phyloP scores from a whole-genome alignment of 2,329 filamentous ascomycete genomes.

The Aspergillus pseudoterreus region DNA sequence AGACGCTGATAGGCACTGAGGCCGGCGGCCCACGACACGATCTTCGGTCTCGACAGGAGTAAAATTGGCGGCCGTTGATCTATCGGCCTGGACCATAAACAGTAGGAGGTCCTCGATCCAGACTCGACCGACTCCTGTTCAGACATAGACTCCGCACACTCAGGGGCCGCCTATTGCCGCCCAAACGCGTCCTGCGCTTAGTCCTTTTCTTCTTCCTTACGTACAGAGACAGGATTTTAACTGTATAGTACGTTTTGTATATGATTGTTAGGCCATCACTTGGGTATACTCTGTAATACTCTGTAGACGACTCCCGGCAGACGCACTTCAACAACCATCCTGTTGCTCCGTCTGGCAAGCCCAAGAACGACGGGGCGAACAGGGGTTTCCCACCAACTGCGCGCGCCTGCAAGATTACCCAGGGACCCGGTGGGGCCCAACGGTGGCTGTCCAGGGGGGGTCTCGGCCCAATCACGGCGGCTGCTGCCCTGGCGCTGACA shows the following conservation, averaged over 20 bases:
- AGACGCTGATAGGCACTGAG: not conserved
- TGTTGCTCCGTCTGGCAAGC: not conserved
- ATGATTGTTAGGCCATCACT: not conserved
- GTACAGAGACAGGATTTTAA: not conserved
- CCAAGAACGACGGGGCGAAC: constrained; percentile 23
- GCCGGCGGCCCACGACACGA: constrained; percentile 1
- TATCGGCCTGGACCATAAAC: constrained; percentile 13
- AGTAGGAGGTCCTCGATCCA: constrained; percentile 6
- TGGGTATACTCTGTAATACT: too few relatives aligned
- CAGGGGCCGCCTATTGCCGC: constrained; percentile 5
- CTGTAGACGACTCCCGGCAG: too few relatives aligned
- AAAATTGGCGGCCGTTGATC: constrained; percentile 17
- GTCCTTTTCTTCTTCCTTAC: not conserved
- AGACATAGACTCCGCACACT: not conserved
- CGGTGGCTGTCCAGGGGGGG: constrained; percentile 12
- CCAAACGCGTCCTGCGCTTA: constrained; percentile 14
- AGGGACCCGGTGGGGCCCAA: constrained; percentile 20
- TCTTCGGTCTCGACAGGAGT: constrained; percentile 8
- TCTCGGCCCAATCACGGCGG: constrained; percentile 1
- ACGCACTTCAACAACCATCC: too few relatives aligned
- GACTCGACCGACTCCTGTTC: not conserved
- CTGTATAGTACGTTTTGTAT: not conserved
- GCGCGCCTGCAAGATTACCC: constrained; percentile 25
- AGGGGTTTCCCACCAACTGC: constrained; percentile 17
- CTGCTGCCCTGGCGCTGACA: constrained; percentile 9